A percentile compares a stretch with the other conserved stretches of the same genome.
Evolutionary conservation across 345 rosid genomes (phyloP).

Genomic region (Acer negundo): DNA sequence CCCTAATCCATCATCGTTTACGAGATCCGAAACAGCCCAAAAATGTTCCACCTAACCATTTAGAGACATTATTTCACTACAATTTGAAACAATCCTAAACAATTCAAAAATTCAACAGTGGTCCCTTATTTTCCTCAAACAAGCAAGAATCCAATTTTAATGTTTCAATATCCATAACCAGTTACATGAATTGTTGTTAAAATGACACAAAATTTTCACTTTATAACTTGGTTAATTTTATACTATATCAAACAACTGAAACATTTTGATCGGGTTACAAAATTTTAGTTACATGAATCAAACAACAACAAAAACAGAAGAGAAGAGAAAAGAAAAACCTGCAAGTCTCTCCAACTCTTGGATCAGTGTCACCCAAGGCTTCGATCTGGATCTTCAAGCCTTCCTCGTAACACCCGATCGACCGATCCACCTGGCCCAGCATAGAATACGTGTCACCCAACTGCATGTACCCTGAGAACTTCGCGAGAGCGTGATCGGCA

Average conservation of each 20-base stretch:
- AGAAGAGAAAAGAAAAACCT: conserved; percentile 45
- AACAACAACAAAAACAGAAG: background rate
- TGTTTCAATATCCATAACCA: background rate
- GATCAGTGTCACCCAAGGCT: conserved; percentile 90
- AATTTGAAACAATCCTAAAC: background rate
- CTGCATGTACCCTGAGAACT: conserved; percentile 96
- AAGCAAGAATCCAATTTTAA: background rate
- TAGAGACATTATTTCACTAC: background rate
- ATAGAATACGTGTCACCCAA: conserved; percentile 92
- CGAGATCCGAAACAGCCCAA: background rate
- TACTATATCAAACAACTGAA: background rate
- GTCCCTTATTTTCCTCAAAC: background rate
- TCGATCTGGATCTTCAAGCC: conserved; percentile 97
- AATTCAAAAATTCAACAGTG: background rate
- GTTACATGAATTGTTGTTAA: background rate
- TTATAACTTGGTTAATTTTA: background rate
- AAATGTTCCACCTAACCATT: conserved; percentile 10
- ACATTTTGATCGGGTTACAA: background rate
- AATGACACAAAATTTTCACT: background rate
- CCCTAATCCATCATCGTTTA: background rate
- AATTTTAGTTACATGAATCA: background rate
- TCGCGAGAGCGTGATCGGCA: conserved; percentile 87
- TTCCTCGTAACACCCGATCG: conserved; percentile 78
- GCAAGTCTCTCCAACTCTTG: conserved; percentile 99
- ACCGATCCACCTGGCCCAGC: conserved; percentile 93